Evolutionary conservation across 1,284 basidiomycete genomes (phyloP).

Genomic region (Naganishia cerealis): DNA sequence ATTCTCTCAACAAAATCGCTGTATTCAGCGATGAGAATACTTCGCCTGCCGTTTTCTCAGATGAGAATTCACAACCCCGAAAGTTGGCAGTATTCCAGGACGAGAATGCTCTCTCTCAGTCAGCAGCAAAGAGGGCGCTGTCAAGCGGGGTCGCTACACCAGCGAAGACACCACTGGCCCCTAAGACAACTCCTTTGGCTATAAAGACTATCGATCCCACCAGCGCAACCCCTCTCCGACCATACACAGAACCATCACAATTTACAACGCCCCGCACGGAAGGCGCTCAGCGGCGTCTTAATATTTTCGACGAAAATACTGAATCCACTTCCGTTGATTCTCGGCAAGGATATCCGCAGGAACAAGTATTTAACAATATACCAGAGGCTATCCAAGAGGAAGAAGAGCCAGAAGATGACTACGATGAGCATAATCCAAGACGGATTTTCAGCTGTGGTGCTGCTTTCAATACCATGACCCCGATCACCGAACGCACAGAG

Average conservation of each 20-base stretch:
- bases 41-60: slow-evolving; percentile 34
- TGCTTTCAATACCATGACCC: slow-evolving; percentile 82
- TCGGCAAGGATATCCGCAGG: slow-evolving; percentile 27
- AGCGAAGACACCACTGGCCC: slow-evolving; percentile 43
- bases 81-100: slow-evolving; percentile 39
- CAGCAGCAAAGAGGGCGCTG: slow-evolving; percentile 37
- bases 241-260: slow-evolving; percentile 22
- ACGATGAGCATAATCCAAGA: slow-evolving; percentile 40
- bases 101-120: slow-evolving; percentile 44
- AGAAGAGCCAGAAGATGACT: slow-evolving; percentile 37
- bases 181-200: slow-evolving; percentile 18
- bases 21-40: slow-evolving; percentile 43
- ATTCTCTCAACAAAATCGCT: slow-evolving; percentile 36
- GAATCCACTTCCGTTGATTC: slow-evolving; percentile 41
- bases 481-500: slow-evolving; percentile 86
- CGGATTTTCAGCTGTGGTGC: slow-evolving; percentile 58
- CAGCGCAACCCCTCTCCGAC: slow-evolving; percentile 17
- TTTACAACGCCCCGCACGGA: slow-evolving; percentile 25
- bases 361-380: slow-evolving; percentile 36
- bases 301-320: slow-evolving; percentile 19
- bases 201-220: slow-evolving; percentile 8
- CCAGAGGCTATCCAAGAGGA: slow-evolving; percentile 33
- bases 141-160: slow-evolving; percentile 44
- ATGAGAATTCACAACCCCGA: slow-evolving; percentile 36
- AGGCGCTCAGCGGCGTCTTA: slow-evolving; percentile 24